Conservation (phyloP, 176 grass and related monocot species). For the Tuctoria greenei region DNA sequence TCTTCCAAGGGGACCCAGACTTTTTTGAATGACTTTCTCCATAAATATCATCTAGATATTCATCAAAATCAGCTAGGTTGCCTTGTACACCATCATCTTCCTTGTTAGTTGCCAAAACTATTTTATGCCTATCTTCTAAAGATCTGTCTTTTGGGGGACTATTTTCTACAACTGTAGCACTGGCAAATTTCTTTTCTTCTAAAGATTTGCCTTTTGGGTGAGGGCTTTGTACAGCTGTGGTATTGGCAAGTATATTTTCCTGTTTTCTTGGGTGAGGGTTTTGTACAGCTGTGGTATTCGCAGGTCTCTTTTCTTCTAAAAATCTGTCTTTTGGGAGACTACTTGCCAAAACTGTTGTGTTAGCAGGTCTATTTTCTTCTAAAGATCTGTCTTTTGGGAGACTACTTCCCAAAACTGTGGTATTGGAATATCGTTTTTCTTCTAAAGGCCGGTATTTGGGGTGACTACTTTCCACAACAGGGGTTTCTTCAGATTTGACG, state of each 20-base stretch:
- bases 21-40: slow-evolving; percentile 47
- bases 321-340: slow-evolving; percentile 27
- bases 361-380: slow-evolving; percentile 40
- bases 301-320: slow-evolving; percentile 43
- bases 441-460: slow-evolving; percentile 36
- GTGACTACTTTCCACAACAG: slow-evolving; percentile 19
- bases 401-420: slow-evolving; percentile 33
- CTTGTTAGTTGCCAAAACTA: slow-evolving; percentile 20
- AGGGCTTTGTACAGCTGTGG: not conserved
- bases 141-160: slow-evolving; percentile 30
- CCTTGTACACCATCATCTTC: slow-evolving; percentile 39
- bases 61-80: slow-evolving; percentile 20
- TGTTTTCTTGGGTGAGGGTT: slow-evolving; percentile 18
- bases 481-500: slow-evolving; percentile 25
- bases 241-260: slow-evolving; percentile 35
- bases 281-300: slow-evolving; percentile 13
- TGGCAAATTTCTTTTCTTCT: slow-evolving; percentile 40
- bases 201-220: slow-evolving; percentile 31
- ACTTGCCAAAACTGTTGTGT: slow-evolving; percentile 1
- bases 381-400: slow-evolving; percentile 28
- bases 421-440: slow-evolving; percentile 37
- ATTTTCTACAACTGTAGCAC: not conserved
- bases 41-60: slow-evolving; percentile 42
- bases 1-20: slow-evolving; percentile 25
- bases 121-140: slow-evolving; percentile 38